Evolutionary conservation across 2,329 filamentous ascomycete species (phyloP), one percentile per base, ranked within the genome.

Genomic region (Fusarium sp.): DNA sequence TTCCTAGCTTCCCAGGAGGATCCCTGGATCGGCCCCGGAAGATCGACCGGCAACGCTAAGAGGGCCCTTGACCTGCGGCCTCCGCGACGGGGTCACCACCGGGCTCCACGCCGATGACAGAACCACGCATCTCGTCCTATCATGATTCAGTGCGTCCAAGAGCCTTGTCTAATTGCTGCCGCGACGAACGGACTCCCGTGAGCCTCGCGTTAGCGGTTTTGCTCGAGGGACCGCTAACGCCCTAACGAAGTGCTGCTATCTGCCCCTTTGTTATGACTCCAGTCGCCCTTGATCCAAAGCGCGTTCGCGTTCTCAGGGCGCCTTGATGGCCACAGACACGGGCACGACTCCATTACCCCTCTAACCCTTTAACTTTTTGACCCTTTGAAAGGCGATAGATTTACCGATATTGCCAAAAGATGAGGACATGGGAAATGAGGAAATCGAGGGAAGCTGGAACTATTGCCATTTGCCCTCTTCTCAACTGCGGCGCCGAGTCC

Each of bases 201-300:
- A 68, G 68, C 52, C 59, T 70, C 52, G 32, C 64, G 72, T 72
- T 72, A 77, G 67, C 66, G 37, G 20, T 60, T 30, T 48, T 23
- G 45, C 39, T 48, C 27, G 4, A 59, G 16, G 35, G 59, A 43
- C n/a, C 37, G 60, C 43, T 52, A 60, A 56, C 58, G 30, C 67
- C 64, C 57, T 75, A 73, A 71, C 72, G 35, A 60, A 27, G 32
- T 30, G 39, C 13, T 37, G 14, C 35, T 54, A 43, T 50, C 27
- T 14, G 68, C 64, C 72, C 72, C 72, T 75, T 75, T 75, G 73
- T 75, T 75, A 68, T 75, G 70, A 58, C 63, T 57, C 64, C 59
- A 68, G 35, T 60, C 57, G 25, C 72, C 72, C 72, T 75, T 70
- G 62, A 58, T 35, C 41, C 37, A 39, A 9, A 58, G 35, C 72